phyloP scores from a whole-genome alignment of 495 filamentous ascomycete genomes.

The Parathielavia hyrcaniae region DNA sequence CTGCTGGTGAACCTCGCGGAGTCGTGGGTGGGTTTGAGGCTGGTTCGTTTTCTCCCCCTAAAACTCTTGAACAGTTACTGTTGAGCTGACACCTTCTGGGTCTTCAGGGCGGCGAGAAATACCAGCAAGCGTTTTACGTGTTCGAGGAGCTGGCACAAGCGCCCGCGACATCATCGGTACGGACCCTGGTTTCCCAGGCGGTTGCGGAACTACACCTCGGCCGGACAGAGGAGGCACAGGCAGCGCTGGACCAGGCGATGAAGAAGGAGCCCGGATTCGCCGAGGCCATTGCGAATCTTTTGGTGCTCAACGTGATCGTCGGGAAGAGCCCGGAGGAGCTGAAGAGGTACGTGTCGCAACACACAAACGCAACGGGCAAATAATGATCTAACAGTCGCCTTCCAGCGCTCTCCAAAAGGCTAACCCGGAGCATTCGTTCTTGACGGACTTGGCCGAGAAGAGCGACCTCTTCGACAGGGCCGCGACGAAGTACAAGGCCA shows the following conservation, averaged over 20 bases:
- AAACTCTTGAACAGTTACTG: no score
- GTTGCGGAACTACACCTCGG: slow-evolving; percentile 89
- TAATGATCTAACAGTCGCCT: slow-evolving; percentile 6
- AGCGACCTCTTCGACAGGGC: slow-evolving; percentile 71
- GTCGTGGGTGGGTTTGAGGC: slow-evolving; percentile 83
- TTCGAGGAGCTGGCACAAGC: slow-evolving; percentile 93
- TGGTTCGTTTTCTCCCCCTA: slow-evolving; percentile 51
- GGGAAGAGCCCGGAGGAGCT: slow-evolving; percentile 62
- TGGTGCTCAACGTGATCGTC: slow-evolving; percentile 69
- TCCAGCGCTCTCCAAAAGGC: slow-evolving; percentile 52
- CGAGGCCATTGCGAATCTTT: slow-evolving; percentile 69
- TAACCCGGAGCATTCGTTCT: slow-evolving; percentile 57
- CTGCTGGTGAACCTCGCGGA: slow-evolving; percentile 91
- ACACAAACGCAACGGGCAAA: no score
- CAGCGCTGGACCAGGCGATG: slow-evolving; percentile 72
- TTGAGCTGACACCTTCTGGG: slow-evolving; percentile 2
- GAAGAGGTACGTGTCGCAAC: slow-evolving; percentile 45
- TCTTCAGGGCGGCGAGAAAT: slow-evolving; percentile 80
- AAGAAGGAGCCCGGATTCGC: slow-evolving; percentile 64
- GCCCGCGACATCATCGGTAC: slow-evolving; percentile 60
- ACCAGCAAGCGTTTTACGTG: slow-evolving; percentile 96
- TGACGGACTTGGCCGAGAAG: slow-evolving; percentile 69
- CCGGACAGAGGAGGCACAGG: slow-evolving; percentile 80
- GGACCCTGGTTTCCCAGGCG: slow-evolving; percentile 75
- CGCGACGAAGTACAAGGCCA: slow-evolving; percentile 69